Evolutionary conservation across 1,139 yeast genomes (phyloP).

Genomic region (Protomyces arabidopsidicola): DNA sequence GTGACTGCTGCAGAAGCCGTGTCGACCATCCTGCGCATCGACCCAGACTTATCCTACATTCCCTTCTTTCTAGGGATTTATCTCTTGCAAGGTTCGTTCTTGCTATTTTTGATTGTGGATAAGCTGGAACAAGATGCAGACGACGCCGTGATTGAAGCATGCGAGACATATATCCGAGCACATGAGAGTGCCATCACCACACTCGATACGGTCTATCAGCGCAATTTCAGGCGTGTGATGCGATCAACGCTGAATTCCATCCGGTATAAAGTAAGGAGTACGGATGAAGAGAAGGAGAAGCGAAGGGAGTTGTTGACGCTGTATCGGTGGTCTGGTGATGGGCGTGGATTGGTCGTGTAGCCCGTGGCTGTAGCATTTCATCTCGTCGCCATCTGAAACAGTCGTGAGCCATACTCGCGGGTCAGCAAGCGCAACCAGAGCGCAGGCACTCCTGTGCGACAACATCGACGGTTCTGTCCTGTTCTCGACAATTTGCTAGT

Average conservation of each 20-base stretch:
- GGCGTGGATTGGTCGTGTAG: conserved; percentile 37
- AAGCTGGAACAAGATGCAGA: conserved; percentile 38
- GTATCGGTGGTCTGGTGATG: conserved; percentile 37
- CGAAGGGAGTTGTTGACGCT: conserved; percentile 36
- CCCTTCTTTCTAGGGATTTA: conserved; percentile 40
- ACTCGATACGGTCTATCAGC: conserved; percentile 39
- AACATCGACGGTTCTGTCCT: too few species aligned
- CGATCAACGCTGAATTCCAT: conserved; percentile 35
- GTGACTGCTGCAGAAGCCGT: conserved; percentile 37
- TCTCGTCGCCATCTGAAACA: neutral
- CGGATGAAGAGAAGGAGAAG: conserved; percentile 33
- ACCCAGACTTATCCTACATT: conserved; percentile 39
- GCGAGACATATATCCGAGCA: conserved; percentile 39
- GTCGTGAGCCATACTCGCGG: too few species aligned
- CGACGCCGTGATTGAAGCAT: conserved; percentile 38
- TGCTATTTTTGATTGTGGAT: conserved; percentile 36
- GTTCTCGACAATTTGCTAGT: too few species aligned
- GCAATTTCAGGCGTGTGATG: conserved; percentile 38
- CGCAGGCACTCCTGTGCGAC: too few species aligned
- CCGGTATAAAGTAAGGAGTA: conserved; percentile 27
- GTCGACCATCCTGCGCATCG: conserved; percentile 36
- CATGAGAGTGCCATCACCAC: conserved; percentile 41
- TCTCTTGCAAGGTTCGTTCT: conserved; percentile 38
- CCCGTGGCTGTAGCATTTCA: neutral
- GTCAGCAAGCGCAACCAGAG: too few species aligned